phyloP scores from a whole-genome alignment of 805 yeast genomes.

The Yarrowia sp. region DNA sequence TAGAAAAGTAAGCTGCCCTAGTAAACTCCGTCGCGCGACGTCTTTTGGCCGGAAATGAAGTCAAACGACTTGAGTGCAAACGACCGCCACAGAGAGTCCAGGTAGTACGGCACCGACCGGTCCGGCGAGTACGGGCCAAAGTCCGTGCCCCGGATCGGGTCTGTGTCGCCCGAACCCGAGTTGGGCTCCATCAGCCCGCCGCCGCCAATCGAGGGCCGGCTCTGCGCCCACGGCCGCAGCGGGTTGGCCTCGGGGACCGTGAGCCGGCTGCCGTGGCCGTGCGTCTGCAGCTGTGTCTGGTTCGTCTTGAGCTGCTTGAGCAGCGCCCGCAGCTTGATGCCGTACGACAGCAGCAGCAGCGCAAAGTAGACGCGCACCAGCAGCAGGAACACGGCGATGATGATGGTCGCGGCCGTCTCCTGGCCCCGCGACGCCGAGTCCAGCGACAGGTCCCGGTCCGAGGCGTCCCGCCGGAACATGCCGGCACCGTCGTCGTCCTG shows the following conservation, averaged over 20 bases:
- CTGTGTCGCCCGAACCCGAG: neutral
- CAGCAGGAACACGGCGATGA: conserved; percentile 47
- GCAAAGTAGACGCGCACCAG: conserved; percentile 51
- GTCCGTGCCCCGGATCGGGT: conserved; percentile 14
- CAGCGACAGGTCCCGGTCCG: conserved; percentile 3
- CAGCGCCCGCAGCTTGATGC: conserved; percentile 5
- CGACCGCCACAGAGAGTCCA: conserved; percentile 22
- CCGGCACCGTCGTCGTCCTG: neutral
- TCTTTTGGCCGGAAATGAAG: neutral
- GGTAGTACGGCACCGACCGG: conserved; percentile 14
- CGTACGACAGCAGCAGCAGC: conserved; percentile 51
- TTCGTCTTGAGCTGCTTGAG: conserved; percentile 22
- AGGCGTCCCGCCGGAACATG: neutral
- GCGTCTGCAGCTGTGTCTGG: conserved; percentile 24
- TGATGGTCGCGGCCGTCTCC: conserved; percentile 43
- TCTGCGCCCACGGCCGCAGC: conserved; percentile 19
- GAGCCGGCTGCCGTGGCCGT: conserved; percentile 13
- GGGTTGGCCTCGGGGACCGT: conserved; percentile 5
- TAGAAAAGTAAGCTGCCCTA: no score
- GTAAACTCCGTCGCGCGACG: neutral
- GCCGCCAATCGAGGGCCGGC: conserved; percentile 5
- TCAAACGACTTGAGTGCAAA: conserved; percentile 20
- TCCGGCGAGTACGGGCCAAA: conserved; percentile 22
- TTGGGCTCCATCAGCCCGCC: conserved; percentile 4
- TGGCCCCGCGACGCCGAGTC: conserved; percentile 33